Conservation (phyloP, 1,284 basidiomycete genomes). For the Puccinia novopanici region DNA sequence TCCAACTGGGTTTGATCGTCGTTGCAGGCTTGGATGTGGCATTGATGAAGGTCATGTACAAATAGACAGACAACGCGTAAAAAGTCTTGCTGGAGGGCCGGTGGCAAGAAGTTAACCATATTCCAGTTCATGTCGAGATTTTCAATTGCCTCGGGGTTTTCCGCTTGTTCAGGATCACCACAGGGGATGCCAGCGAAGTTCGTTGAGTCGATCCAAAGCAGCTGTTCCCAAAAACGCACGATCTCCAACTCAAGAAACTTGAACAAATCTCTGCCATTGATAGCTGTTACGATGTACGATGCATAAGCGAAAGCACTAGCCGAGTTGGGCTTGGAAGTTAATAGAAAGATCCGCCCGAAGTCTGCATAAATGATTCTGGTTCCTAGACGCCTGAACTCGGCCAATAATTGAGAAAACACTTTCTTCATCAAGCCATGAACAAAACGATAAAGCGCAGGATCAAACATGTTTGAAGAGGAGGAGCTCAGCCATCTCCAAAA, state of each 20-base stretch:
- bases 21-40: conserved; percentile 67
- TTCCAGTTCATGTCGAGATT: conserved; percentile 91
- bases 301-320: conserved; percentile 94
- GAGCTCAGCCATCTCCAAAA: conserved; percentile 98
- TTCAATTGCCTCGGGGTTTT: conserved; percentile 9
- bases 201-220: conserved; percentile 92
- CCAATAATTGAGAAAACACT: conserved; percentile 92
- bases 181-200: conserved; percentile 91
- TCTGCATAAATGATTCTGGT: conserved; percentile 94
- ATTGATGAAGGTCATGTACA: conserved; percentile 78
- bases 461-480: conserved; percentile 80
- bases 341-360: conserved; percentile 83
- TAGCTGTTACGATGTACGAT: conserved; percentile 85
- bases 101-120: conserved; percentile 85
- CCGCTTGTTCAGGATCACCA: conserved; percentile 64
- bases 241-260: conserved; percentile 86
- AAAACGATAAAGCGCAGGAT: conserved; percentile 90
- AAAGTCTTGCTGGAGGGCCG: conserved; percentile 79
- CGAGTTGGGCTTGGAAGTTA: conserved; percentile 88
- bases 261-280: conserved; percentile 92
- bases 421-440: conserved; percentile 95
- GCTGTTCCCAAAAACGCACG: conserved; percentile 88
- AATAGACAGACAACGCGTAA: conserved; percentile 74
- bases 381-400: conserved; percentile 93
- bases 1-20: conserved; percentile 66